Percentiles rank a stretch among this genome's conserved stretches.
Evolutionary conservation across 2,329 filamentous ascomycete species (phyloP).

Genomic region (Ceratocystis colombiana): DNA sequence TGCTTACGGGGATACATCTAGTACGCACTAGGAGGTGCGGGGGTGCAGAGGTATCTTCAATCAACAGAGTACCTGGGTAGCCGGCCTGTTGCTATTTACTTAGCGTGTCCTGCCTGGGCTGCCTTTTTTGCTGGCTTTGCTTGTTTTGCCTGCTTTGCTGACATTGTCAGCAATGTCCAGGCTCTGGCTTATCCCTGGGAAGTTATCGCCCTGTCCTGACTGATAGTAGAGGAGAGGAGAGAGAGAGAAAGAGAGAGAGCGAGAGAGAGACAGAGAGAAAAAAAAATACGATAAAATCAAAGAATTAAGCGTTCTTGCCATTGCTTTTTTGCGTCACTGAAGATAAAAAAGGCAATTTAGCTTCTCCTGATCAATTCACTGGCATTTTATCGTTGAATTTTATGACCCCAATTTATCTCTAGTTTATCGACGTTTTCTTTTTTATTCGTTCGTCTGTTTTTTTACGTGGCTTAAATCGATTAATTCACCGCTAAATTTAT

Average conservation of each 20-base stretch:
- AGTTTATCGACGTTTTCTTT: background rate
- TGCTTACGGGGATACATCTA: background rate
- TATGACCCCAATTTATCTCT: background rate
- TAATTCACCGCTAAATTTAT: conserved; percentile 5
- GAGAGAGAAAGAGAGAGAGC: background rate
- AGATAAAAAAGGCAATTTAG: background rate
- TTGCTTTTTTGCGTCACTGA: conserved; percentile 5
- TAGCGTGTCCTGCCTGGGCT: background rate
- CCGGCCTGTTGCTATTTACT: background rate
- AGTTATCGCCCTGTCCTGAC: background rate
- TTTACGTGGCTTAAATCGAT: conserved; percentile 5
- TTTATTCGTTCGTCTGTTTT: conserved; percentile 7
- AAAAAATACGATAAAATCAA: background rate
- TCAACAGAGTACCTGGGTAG: background rate
- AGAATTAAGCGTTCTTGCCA: background rate
- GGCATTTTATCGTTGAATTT: background rate
- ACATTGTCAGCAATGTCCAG: background rate
- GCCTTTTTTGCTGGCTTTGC: background rate
- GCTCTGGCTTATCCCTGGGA: background rate
- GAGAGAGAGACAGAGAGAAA: background rate
- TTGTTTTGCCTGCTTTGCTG: background rate
- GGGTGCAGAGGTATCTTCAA: background rate
- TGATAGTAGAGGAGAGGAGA: background rate
- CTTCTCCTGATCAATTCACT: background rate
- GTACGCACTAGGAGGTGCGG: background rate